Conservation (phyloP, 1,284 basidiomycete genomes). For the Earliella scabrosa region DNA sequence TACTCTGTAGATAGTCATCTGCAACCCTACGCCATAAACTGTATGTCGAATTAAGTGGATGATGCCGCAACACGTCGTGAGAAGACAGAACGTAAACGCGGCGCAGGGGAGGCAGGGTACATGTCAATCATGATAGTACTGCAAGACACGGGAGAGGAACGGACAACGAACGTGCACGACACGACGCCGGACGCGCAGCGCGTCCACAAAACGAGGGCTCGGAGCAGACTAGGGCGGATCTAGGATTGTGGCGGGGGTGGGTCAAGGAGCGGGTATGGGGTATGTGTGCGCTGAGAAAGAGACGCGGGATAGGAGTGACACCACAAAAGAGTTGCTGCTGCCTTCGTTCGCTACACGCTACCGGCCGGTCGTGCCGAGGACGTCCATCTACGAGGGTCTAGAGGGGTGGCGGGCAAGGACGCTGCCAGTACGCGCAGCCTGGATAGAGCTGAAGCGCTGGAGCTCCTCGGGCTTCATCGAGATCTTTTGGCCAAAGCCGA, state of each 20-base stretch:
- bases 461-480: slow-evolving; percentile 84
- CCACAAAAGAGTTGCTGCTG: slow-evolving; percentile 26
- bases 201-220: slow-evolving; percentile 23
- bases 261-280: slow-evolving; percentile 24
- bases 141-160: slow-evolving; percentile 1
- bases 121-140: slow-evolving; percentile 17
- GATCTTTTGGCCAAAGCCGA: slow-evolving; percentile 84
- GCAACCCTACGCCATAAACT: slow-evolving; percentile 21
- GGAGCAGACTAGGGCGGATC: slow-evolving; percentile 16
- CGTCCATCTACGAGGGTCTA: slow-evolving; percentile 45
- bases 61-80: slow-evolving; percentile 17
- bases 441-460: slow-evolving; percentile 83
- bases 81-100: slow-evolving; percentile 9
- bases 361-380: slow-evolving; percentile 8
- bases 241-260: slow-evolving; percentile 16
- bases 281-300: neutral
- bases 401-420: slow-evolving; percentile 81
- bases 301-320: slow-evolving; percentile 19
- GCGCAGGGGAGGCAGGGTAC: slow-evolving; percentile 13
- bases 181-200: slow-evolving; percentile 12
- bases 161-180: slow-evolving; percentile 23
- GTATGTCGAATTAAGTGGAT: slow-evolving; percentile 14
- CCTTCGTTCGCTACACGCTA: slow-evolving; percentile 16
- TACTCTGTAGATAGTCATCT: slow-evolving; percentile 21
- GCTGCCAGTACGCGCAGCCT: slow-evolving; percentile 77